Base-by-base conservation (phyloP, 805 yeast species). In the Monosporozyma aerobia region DNA sequence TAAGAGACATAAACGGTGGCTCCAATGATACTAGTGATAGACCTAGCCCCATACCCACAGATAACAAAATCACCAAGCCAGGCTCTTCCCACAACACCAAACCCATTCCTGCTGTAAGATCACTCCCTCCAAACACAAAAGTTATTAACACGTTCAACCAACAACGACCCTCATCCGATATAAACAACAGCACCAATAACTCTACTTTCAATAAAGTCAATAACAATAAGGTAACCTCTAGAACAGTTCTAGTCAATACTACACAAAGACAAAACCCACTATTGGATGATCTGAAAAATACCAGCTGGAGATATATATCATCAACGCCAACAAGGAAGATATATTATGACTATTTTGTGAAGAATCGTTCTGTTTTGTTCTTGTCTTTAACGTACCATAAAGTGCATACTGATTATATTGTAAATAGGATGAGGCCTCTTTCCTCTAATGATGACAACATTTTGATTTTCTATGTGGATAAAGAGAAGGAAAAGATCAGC, bases 191-290 rank as follows among this genome's bases (percentile, higher is more conserved):
- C n/a, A 14, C 14, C n/a, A 23, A n/a, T 13, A 35, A 9, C 3
- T 23, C 16, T 13, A 23, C 22, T 8, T 47, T 13, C 4, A 35
- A 30, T 35, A 22, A 16, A n/a, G 14, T 3, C 11, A 32, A 30
- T 10, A 33, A 47, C 8, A 7, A 27, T 13, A 39, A 33, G 16
- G 14, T 30, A 22, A 37, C 29, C 8, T 61, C 64, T 5, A 67
- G 63, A 19, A 67, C 77, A 2, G 73, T 83, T 0, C 75, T 77
- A 44, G 87, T 85, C 4, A 78, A 82, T 44, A 78, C 79, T 41
- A 75, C 84, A 0, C 94, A 87, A 63, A 80, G 77, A 48, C 90
- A 87, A 1, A 87, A 87, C 61, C 92, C 92, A 5, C 64, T 86
- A 43, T 67, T 87, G 7, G 76, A 76, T 47, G 71, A 74, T 33